phyloP scores from a whole-genome alignment of 768 basidiomycete genomes.

The Leccinum fibrillosum region DNA sequence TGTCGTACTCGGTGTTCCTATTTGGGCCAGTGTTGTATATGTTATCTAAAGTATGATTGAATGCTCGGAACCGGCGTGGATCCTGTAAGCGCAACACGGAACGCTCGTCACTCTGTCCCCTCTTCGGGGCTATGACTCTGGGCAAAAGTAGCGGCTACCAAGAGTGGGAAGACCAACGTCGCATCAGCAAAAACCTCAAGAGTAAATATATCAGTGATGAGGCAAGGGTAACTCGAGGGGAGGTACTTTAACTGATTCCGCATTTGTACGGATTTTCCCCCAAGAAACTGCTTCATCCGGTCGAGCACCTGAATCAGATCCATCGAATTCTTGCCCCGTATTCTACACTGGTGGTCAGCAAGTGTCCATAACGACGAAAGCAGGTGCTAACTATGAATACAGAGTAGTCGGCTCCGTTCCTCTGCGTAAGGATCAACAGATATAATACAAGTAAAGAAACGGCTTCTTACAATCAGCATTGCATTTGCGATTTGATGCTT shows the following conservation, averaged over 20 bases:
- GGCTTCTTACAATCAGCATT: slow-evolving; percentile 83
- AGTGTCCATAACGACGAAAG: background rate
- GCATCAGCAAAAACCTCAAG: slow-evolving; percentile 87
- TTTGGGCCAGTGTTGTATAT: slow-evolving; percentile 6
- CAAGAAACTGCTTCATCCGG: slow-evolving; percentile 98
- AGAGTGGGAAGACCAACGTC: slow-evolving; percentile 90
- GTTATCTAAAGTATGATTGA: slow-evolving; percentile 11
- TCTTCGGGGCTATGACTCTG: slow-evolving; percentile 29
- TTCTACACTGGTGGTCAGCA: slow-evolving; percentile 49
- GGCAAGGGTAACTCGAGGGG: background rate
- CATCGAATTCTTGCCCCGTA: slow-evolving; percentile 99
- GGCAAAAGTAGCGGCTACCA: slow-evolving; percentile 94
- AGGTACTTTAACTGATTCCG: slow-evolving; percentile 77
- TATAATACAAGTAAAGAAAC: background rate
- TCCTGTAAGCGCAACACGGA: background rate
- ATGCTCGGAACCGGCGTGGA: background rate
- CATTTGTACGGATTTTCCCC: slow-evolving; percentile 92
- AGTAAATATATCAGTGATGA: slow-evolving; percentile 3
- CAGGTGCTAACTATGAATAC: slow-evolving; percentile 77
- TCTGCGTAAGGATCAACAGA: slow-evolving; percentile 41
- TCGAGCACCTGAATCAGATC: slow-evolving; percentile 93
- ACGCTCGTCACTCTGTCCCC: background rate
- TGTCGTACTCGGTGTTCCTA: background rate
- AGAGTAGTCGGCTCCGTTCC: slow-evolving; percentile 96
- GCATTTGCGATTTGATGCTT: slow-evolving; percentile 99